Evolutionary conservation across 805 yeast species (phyloP).

Genomic region (Ogataea thermomethanolica): DNA sequence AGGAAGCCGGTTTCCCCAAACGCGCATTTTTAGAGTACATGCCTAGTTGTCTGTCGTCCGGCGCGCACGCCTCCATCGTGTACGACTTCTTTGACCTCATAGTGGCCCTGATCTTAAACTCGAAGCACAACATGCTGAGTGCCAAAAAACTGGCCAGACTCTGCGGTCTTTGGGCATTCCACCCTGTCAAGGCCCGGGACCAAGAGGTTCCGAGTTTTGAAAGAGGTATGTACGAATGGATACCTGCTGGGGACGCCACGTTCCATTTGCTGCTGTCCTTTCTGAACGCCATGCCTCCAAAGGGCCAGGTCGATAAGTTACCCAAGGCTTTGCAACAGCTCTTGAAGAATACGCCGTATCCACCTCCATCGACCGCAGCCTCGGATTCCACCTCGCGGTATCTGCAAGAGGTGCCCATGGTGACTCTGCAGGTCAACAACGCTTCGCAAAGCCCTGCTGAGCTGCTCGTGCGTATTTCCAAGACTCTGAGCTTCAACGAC

Average conservation of each 20-base stretch:
- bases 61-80: slow-evolving; percentile 86
- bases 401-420: slow-evolving; percentile 36
- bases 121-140: slow-evolving; percentile 71
- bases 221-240: slow-evolving; percentile 74
- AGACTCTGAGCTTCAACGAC: slow-evolving; percentile 63
- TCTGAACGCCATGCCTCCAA: slow-evolving; percentile 69
- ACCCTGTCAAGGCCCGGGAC: slow-evolving; percentile 28
- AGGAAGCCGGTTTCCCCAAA: slow-evolving; percentile 61
- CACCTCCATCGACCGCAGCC: slow-evolving; percentile 52
- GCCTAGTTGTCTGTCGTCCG: slow-evolving; percentile 80
- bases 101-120: slow-evolving; percentile 72
- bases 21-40: slow-evolving; percentile 74
- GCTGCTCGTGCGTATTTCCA: slow-evolving; percentile 53
- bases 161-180: slow-evolving; percentile 88
- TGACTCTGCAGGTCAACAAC: slow-evolving; percentile 36
- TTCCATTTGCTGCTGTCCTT: slow-evolving; percentile 77
- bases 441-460: slow-evolving; percentile 52
- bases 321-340: slow-evolving; percentile 67
- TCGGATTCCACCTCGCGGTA: slow-evolving; percentile 21
- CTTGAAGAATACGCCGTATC: slow-evolving; percentile 64
- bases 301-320: slow-evolving; percentile 50
- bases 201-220: slow-evolving; percentile 48
- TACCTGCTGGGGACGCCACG: slow-evolving; percentile 79
- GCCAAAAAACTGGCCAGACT: slow-evolving; percentile 77
- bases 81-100: slow-evolving; percentile 82